Percentiles rank a stretch among this genome's conserved stretches.
phyloP scores from a whole-genome alignment of 202 grass and related monocot species.

The Musa balbisiana region DNA sequence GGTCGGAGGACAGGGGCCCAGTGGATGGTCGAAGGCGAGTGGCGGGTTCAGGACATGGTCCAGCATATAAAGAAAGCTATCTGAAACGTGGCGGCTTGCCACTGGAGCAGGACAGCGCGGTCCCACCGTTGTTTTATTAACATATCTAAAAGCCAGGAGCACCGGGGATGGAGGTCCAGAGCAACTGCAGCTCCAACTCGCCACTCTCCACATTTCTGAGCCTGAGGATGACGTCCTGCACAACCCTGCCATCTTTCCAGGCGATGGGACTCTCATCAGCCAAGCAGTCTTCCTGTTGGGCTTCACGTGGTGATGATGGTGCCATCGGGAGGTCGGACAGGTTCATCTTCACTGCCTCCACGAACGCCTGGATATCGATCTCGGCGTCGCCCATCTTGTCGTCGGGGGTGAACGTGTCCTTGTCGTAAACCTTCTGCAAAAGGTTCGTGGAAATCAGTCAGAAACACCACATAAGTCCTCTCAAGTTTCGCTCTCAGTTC shows the following conservation, averaged over 20 bases:
- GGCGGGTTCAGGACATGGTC: too few species aligned
- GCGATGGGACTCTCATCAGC: conserved; percentile 52
- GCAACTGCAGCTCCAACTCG: conserved; percentile 68
- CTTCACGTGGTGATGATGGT: conserved; percentile 23
- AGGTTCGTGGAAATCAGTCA: background rate
- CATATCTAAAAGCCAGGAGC: background rate
- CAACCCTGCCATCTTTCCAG: conserved; percentile 50
- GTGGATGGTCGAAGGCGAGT: too few species aligned
- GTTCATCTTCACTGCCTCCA: conserved; percentile 42
- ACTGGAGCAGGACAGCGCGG: too few species aligned
- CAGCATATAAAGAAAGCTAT: too few species aligned
- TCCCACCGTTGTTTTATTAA: too few species aligned
- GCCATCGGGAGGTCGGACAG: conserved; percentile 29
- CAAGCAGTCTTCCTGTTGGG: conserved; percentile 47
- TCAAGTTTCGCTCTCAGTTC: too few species aligned
- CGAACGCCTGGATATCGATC: conserved; percentile 38
- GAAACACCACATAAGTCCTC: too few species aligned
- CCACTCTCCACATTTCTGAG: conserved; percentile 86
- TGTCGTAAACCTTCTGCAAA: conserved; percentile 66
- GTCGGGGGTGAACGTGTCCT: conserved; percentile 75
- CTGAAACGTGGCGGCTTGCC: too few species aligned
- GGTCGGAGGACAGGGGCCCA: too few species aligned
- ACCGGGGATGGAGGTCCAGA: conserved; percentile 54
- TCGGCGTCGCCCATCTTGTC: conserved; percentile 85
- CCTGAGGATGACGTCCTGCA: conserved; percentile 72